These are phyloP conservation scores for Pseudogymnoascus sp. DNA, from an alignment of 2,329 filamentous ascomycete genomes.

Conservation along the genomic window DNA sequence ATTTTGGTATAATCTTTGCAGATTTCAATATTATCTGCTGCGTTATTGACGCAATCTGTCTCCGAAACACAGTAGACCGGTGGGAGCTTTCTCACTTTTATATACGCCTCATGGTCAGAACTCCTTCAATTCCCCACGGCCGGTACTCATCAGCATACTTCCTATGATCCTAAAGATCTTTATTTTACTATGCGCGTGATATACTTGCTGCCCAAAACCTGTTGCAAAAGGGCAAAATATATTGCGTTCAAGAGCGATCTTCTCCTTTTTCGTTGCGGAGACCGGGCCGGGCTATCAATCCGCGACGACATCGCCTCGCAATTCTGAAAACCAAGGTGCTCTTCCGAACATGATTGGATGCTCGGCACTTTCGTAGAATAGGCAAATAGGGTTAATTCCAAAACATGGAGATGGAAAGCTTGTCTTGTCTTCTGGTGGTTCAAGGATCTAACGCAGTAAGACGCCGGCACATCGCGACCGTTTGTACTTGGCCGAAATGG, in stretches of 20 bases:
- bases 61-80: background rate
- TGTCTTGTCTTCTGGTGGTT: background rate
- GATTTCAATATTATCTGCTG: background rate
- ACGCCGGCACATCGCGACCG: background rate
- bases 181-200: slow-evolving; percentile 1
- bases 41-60: background rate
- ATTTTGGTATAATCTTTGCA: slow-evolving; percentile 22
- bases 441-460: background rate
- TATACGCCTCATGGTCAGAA: background rate
- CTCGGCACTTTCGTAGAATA: slow-evolving; percentile 2
- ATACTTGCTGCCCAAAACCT: background rate
- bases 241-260: slow-evolving; percentile 2
- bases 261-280: slow-evolving; percentile 1
- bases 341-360: background rate
- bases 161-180: background rate
- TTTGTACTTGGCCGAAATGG: background rate
- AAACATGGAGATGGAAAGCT: slow-evolving; percentile 1
- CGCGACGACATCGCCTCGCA: background rate
- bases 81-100: background rate
- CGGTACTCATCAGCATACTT: background rate
- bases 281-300: slow-evolving; percentile 4
- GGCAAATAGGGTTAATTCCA: background rate
- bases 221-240: background rate
- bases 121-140: background rate
- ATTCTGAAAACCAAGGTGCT: background rate